Evolutionary conservation across 495 filamentous ascomycete species (phyloP), one percentile per base, ranked within the genome.

Genomic region (Xylaria nigripes): DNA sequence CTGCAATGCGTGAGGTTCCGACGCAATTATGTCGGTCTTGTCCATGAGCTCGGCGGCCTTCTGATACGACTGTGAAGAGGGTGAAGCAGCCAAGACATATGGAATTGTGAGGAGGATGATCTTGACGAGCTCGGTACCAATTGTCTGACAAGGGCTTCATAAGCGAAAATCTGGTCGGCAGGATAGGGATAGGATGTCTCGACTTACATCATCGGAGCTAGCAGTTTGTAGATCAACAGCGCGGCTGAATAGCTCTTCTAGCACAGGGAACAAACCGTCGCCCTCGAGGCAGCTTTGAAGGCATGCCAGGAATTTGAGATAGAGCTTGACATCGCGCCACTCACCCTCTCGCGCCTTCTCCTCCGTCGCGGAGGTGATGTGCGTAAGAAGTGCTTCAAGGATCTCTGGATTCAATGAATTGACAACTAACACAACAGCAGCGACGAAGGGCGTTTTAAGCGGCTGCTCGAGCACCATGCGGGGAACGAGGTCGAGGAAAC

Each of bases 361-460:
- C 60, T 92, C 84, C 38, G 83, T 66, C 32, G 71, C 70, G 23
- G 63, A 68, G 3, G 75, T 78, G 41, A 83, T 76, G 61, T 80
- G 82, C 32, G 67, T 73, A 29, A 96, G 68, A 13, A 92, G 64
- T 44, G 91, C 81, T 38, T 77, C 72, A 24, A 83, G 77, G 32
- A 93, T 72, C 56, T 92, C 86, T 19, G 83, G 77, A 43, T 87
- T 88, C 54, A 85, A 70, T 30, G 77, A 75, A 70, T 96, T 93
- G 53, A 81, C 75, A 42, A 87, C 79, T 45, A 96, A 75, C 24
- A 90, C 76, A 3, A 90, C 82, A 22, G 85, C 86, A 24, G 90
- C 90, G 48, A 93, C 76, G 66, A 96, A 96, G 1, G 93, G 94
- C 48, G 90, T 92, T 72, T 96, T 96, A 70, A 99, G 84, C 0